Base-by-base conservation (phyloP, 441 rosid genomes). In the Flueggea neowawraea region DNA sequence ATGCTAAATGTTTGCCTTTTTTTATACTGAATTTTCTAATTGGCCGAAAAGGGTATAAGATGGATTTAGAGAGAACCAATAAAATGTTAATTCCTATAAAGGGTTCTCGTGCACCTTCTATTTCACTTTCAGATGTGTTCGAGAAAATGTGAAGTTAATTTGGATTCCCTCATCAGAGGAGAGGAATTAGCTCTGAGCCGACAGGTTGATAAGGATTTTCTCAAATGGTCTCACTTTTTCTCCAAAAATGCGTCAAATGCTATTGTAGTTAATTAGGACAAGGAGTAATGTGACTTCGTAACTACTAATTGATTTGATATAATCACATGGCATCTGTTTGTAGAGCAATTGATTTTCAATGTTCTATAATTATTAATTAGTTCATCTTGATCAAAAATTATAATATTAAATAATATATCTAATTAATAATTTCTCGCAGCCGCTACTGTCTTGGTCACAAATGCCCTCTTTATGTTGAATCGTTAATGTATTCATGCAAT, bases 261-360 rank as follows among this genome's bases (percentile, higher is more conserved):
- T 22, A 22, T 22, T 0, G 45, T 43, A 43, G 45, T 43, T 43
- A 43, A 43, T 43, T 43, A 43, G 12, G 45, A 43, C 45, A 43
- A 3, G 61, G 22, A 52, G 58, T 6, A 63, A 53, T 57, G 63
- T 60, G 67, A 75, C 75, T 31, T 52, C 36, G 14, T 16, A 75
- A 22, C 28, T 22, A 56, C 79, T 5, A 69, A 77, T 66, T 59
- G 77, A 69, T 66, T 75, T 64, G 68, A 72, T 75, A 12, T 17
- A 60, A 57, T 58, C 77, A 67, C 79, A 58, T 55, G 73, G 22
- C n/a, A 22, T 22, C 28, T 22, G 28, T 22, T 22, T 22, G 28
- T 22, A 22, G 28, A 22, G 28, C 45, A 45, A 48, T 10, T 61
- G 22, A 17, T 52, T 16, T 4, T 47, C 22, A 13, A 44, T 31